Evolutionary conservation across 768 basidiomycete genomes (phyloP).

Genomic region (Mrakia frigida): DNA sequence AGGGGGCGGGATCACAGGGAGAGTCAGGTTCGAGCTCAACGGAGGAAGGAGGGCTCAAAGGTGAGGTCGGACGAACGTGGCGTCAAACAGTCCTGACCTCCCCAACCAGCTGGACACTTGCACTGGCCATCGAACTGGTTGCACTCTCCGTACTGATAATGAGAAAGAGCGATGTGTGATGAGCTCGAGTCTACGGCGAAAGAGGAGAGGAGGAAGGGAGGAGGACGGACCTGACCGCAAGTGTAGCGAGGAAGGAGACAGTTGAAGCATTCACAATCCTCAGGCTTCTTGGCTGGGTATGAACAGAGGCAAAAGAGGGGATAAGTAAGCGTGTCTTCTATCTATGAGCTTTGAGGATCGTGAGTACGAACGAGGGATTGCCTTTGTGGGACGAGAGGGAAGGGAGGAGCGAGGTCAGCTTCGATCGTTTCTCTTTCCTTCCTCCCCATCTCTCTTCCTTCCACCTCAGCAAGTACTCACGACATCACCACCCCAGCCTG

Average conservation of each 20-base stretch:
- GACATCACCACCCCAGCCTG: background rate
- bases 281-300: conserved; percentile 20
- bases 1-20: background rate
- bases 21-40: background rate
- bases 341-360: accelerated
- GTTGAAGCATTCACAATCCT: conserved; percentile 67
- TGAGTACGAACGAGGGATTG: background rate
- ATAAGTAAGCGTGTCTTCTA: background rate
- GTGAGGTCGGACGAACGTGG: conserved; percentile 62
- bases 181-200: background rate
- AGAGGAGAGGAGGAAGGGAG: background rate
- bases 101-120: conserved; percentile 95
- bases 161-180: background rate
- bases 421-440: background rate
- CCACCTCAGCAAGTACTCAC: background rate
- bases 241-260: conserved; percentile 85
- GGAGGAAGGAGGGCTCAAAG: background rate
- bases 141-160: conserved; percentile 64
- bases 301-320: background rate
- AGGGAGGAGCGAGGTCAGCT: background rate
- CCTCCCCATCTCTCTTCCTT: background rate
- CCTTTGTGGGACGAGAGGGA: background rate
- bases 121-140: conserved; percentile 91
- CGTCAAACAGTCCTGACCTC: conserved; percentile 86
- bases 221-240: conserved; percentile 65